These are phyloP conservation scores for Penicillium fuscoglaucum DNA, from an alignment of 2,329 filamentous ascomycete species.

Conservation along the genomic window DNA sequence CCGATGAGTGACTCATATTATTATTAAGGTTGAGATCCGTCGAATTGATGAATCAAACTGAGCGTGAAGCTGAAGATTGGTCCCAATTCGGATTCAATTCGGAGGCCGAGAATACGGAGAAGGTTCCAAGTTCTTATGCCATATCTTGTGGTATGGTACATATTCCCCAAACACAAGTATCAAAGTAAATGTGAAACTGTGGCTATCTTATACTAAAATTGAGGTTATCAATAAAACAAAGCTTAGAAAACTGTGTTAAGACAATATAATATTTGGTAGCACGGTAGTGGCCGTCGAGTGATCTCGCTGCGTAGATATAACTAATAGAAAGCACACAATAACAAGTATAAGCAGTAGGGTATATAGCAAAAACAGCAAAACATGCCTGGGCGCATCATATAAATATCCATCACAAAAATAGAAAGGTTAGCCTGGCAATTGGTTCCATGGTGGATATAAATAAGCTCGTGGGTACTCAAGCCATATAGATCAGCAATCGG, in stretches of 20 bases:
- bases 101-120: too few species aligned
- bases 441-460: not conserved
- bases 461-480: not conserved
- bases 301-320: not conserved
- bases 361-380: slow-evolving; percentile 6
- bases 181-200: not conserved
- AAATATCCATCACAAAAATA: not conserved
- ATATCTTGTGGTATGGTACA: too few species aligned
- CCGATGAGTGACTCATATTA: not conserved
- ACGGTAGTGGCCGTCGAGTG: not conserved
- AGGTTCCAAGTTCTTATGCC: too few species aligned
- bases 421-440: not conserved
- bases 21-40: too few species aligned
- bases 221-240: not conserved
- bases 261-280: not conserved
- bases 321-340: not conserved
- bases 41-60: too few species aligned
- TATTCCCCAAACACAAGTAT: not conserved
- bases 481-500: not conserved
- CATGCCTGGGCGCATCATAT: not conserved
- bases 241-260: not conserved
- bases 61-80: too few species aligned
- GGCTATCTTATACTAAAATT: not conserved
- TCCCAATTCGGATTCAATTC: too few species aligned
- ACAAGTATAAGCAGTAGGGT: slow-evolving; percentile 4